Evolutionary conservation across 2,329 filamentous ascomycete species (phyloP).

Genomic region (Alternaria brassicae): DNA sequence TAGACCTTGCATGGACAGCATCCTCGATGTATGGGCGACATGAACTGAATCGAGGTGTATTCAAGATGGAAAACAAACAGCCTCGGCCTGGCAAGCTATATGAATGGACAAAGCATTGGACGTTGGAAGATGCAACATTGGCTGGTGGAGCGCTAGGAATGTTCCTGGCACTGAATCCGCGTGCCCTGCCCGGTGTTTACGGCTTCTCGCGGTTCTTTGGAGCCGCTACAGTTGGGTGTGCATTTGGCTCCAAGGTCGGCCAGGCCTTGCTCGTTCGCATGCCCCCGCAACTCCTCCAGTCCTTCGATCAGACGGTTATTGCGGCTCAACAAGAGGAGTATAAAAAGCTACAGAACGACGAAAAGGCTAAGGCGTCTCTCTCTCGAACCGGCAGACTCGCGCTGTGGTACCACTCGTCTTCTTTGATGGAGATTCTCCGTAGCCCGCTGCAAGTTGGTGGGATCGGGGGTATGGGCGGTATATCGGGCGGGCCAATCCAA

Average conservation of each 20-base stretch:
- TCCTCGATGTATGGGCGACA: slow-evolving; percentile 20
- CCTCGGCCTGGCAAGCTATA: slow-evolving; percentile 28
- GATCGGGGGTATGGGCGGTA: not conserved
- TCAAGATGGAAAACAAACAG: slow-evolving; percentile 26
- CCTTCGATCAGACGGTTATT: slow-evolving; percentile 5
- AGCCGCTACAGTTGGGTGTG: slow-evolving; percentile 23
- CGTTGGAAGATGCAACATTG: slow-evolving; percentile 23
- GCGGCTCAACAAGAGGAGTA: slow-evolving; percentile 9
- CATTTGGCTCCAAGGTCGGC: slow-evolving; percentile 15
- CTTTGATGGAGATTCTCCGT: not conserved
- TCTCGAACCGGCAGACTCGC: slow-evolving; percentile 20
- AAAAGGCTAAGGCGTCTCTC: slow-evolving; percentile 19
- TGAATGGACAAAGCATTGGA: slow-evolving; percentile 30
- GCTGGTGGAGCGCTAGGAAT: slow-evolving; percentile 23
- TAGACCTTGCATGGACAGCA: slow-evolving; percentile 16
- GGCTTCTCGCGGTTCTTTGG: slow-evolving; percentile 30
- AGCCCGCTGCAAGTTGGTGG: slow-evolving; percentile 7
- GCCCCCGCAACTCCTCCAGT: slow-evolving; percentile 2
- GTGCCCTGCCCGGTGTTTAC: slow-evolving; percentile 23
- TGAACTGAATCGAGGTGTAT: slow-evolving; percentile 28
- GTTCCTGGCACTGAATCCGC: slow-evolving; percentile 22
- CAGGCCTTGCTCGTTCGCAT: slow-evolving; percentile 1
- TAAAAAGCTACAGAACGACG: slow-evolving; percentile 13
- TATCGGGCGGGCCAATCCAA: not conserved
- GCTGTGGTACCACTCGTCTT: slow-evolving; percentile 15